Evolutionary conservation across 768 basidiomycete species (phyloP).

Genomic region (Wakefieldia striispora): DNA sequence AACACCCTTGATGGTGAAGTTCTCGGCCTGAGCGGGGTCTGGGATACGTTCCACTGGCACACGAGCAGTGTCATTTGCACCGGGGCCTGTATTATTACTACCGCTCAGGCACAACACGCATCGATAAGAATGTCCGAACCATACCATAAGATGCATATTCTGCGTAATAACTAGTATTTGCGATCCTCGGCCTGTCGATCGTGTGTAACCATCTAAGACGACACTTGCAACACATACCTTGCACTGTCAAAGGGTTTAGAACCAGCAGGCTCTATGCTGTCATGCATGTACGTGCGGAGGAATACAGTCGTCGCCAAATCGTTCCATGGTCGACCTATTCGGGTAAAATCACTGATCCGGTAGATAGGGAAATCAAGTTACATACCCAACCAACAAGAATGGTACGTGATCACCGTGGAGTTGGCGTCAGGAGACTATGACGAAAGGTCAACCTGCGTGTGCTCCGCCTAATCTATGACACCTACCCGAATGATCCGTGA

Average conservation of each 20-base stretch:
- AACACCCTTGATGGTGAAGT: slow-evolving; percentile 49
- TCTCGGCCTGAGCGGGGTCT: slow-evolving; percentile 36
- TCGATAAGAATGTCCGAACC: neutral
- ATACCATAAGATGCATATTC: slow-evolving; percentile 54
- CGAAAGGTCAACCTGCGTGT: neutral
- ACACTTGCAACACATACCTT: slow-evolving; percentile 7
- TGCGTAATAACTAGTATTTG: slow-evolving; percentile 56
- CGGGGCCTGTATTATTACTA: slow-evolving; percentile 38
- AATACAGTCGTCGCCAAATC: slow-evolving; percentile 53
- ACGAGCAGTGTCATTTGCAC: slow-evolving; percentile 44
- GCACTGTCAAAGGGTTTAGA: slow-evolving; percentile 41
- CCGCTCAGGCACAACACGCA: neutral
- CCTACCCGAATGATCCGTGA: slow-evolving; percentile 36
- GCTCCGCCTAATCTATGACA: neutral
- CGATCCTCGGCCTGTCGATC: slow-evolving; percentile 44
- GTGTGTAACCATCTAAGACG: slow-evolving; percentile 15
- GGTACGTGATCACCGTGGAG: slow-evolving; percentile 25
- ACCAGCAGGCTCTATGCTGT: slow-evolving; percentile 38
- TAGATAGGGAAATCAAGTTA: too few species aligned
- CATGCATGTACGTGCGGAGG: slow-evolving; percentile 57
- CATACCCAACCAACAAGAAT: too few species aligned
- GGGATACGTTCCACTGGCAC: slow-evolving; percentile 49
- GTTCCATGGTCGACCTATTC: slow-evolving; percentile 57
- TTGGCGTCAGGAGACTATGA: slow-evolving; percentile 60
- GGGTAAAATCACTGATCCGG: neutral